A percentile compares a stretch with the other conserved stretches of the same genome.
Conservation (phyloP, 768 basidiomycete genomes). For the Leccinellum albellum region DNA sequence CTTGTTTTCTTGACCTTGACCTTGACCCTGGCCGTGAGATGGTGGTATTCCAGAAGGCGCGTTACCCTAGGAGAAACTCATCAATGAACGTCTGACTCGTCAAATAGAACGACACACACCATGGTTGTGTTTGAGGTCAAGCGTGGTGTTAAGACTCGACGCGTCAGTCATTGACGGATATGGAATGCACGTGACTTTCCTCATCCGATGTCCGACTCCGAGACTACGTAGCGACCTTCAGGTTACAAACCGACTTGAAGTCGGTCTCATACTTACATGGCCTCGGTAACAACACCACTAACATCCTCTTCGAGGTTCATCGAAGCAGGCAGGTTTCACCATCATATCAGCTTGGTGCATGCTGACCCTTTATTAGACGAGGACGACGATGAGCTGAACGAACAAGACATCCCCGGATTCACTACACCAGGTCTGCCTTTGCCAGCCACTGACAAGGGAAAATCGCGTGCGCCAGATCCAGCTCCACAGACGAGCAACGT, state of each 20-base stretch:
- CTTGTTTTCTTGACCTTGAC: conserved; percentile 47
- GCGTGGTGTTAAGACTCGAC: conserved; percentile 28
- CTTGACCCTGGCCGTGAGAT: conserved; percentile 32
- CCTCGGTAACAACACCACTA: conserved; percentile 41
- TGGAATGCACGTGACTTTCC: conserved; percentile 25
- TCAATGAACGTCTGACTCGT: conserved; percentile 5
- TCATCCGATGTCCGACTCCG: conserved; percentile 6
- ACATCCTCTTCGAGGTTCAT: conserved; percentile 74
- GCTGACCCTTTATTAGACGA: conserved; percentile 44
- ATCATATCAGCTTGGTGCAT: background rate
- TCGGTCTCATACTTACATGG: conserved; percentile 15
- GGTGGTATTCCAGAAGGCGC: conserved; percentile 58
- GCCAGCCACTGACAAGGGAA: conserved; percentile 62
- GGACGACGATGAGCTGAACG: conserved; percentile 74
- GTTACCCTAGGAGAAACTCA: conserved; percentile 55
- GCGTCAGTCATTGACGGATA: conserved; percentile 48
- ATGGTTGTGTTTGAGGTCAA: conserved; percentile 14
- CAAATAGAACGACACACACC: conserved; percentile 14
- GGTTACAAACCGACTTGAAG: too few species aligned
- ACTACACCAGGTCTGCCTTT: conserved; percentile 55
- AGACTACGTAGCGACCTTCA: background rate
- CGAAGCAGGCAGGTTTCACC: conserved; percentile 58
- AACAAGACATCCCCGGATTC: conserved; percentile 78
- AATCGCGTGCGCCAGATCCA: conserved; percentile 58
- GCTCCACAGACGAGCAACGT: conserved; percentile 40